Conservation (phyloP, 371 early-diverging fungal genomes). For the Syncephalastrum monosporum region DNA sequence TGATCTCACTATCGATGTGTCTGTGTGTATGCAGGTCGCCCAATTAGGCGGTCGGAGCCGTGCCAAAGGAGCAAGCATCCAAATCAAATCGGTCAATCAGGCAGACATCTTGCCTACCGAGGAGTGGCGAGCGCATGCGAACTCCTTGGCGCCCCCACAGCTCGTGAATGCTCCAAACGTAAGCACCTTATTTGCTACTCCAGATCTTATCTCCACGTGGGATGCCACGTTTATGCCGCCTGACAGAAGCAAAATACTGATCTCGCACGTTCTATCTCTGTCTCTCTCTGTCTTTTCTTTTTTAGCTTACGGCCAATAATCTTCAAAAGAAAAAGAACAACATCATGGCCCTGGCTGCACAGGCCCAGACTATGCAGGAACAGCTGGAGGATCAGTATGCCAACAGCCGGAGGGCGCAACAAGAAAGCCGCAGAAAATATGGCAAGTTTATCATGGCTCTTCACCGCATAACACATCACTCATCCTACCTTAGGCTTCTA, state of each 20-base stretch:
- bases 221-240: no score
- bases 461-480: no score
- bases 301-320: constrained; percentile 39
- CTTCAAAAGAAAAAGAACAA: constrained; percentile 74
- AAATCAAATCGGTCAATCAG: constrained; percentile 53
- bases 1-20: neutral
- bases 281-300: neutral
- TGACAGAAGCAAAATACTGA: neutral
- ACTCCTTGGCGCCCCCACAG: constrained; percentile 23
- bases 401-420: constrained; percentile 57
- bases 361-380: constrained; percentile 67
- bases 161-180: constrained; percentile 23
- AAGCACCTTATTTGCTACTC: constrained; percentile 1
- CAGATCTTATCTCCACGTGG: no score
- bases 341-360: constrained; percentile 74
- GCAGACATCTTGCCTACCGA: constrained; percentile 47
- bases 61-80: constrained; percentile 36
- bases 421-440: constrained; percentile 72
- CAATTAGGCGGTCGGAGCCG: constrained; percentile 45
- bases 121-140: constrained; percentile 36
- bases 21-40: constrained; percentile 31
- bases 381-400: constrained; percentile 68
- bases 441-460: constrained; percentile 32
- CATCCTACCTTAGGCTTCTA: no score
- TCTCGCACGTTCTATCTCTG: neutral